These are phyloP conservation scores for Collariella sp. DNA, from an alignment of 495 filamentous ascomycete species.

Conservation along the genomic window DNA sequence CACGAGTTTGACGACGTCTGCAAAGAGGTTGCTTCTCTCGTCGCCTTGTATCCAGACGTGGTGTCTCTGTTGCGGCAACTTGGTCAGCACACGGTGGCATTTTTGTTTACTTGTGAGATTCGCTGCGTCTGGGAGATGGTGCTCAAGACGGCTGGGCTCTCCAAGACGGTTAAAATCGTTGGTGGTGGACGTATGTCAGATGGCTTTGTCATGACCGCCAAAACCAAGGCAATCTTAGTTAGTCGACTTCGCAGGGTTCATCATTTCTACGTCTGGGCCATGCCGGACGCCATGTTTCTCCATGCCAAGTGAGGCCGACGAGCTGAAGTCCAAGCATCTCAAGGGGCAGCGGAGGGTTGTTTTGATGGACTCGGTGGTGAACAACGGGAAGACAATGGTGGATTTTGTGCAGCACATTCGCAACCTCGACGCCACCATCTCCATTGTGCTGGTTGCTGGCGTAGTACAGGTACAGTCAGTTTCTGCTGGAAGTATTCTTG, in stretches of 20 bases:
- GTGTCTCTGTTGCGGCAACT: conserved; percentile 34
- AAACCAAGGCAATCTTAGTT: conserved; percentile 46
- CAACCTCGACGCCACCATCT: conserved; percentile 28
- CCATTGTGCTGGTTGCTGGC: conserved; percentile 49
- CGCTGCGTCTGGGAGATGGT: conserved; percentile 51
- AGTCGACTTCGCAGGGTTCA: conserved; percentile 29
- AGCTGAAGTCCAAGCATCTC: conserved; percentile 42
- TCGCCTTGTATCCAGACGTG: conserved; percentile 46
- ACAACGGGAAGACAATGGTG: conserved; percentile 45
- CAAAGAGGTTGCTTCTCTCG: conserved; percentile 34
- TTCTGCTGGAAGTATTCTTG: conserved; percentile 16
- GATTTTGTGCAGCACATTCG: conserved; percentile 49
- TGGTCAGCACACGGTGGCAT: conserved; percentile 35
- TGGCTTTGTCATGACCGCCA: conserved; percentile 44
- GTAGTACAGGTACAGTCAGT: conserved; percentile 45
- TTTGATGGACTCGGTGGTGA: conserved; percentile 56
- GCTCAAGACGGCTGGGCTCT: conserved; percentile 40
- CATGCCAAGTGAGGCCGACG: conserved; percentile 43
- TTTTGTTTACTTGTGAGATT: conserved; percentile 53
- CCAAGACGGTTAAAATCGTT: conserved; percentile 41
- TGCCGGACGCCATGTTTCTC: conserved; percentile 47
- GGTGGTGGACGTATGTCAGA: conserved; percentile 47
- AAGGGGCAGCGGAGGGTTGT: conserved; percentile 35
- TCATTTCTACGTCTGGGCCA: conserved; percentile 44
- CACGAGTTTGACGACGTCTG: conserved; percentile 42